A percentile compares a stretch with the other conserved stretches of the same genome.
Evolutionary conservation across 176 grass and related monocot species (phyloP).

Genomic region (Chrysopogon serrulatus): DNA sequence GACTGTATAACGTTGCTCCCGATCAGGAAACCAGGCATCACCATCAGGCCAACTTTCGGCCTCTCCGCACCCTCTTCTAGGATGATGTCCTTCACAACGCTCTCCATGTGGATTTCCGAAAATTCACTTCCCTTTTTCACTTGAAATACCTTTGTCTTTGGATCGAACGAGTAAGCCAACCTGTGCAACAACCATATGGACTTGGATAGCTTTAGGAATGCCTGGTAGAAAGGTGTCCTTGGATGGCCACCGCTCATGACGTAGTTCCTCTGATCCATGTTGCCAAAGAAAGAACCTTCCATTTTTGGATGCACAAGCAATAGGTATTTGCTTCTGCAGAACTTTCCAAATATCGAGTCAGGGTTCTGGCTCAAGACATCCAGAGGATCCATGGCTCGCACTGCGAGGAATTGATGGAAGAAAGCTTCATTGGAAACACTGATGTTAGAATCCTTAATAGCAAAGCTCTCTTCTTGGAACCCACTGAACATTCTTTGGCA

Average conservation of each 20-base stretch:
- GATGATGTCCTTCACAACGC: constrained; percentile 65
- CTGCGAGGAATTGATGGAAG: constrained; percentile 87
- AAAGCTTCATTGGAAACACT: constrained; percentile 57
- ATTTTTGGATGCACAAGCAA: constrained; percentile 81
- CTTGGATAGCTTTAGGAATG: constrained; percentile 83
- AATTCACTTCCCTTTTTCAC: constrained; percentile 65
- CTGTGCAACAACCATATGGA: constrained; percentile 89
- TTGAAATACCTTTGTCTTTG: constrained; percentile 71
- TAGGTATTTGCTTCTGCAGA: constrained; percentile 80
- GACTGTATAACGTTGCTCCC: constrained; percentile 61
- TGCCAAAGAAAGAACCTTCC: constrained; percentile 88
- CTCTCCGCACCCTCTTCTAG: constrained; percentile 43
- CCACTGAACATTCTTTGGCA: constrained; percentile 89
- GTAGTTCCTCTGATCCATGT: constrained; percentile 89
- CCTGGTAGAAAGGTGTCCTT: constrained; percentile 92
- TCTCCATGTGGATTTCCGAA: constrained; percentile 88
- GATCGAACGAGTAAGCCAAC: constrained; percentile 68
- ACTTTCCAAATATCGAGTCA: constrained; percentile 83
- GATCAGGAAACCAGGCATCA: constrained; percentile 93
- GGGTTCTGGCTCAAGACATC: constrained; percentile 94
- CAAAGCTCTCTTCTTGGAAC: constrained; percentile 93
- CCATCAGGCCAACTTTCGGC: constrained; percentile 80
- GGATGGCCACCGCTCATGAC: constrained; percentile 88
- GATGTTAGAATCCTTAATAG: constrained; percentile 41
- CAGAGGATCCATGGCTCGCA: constrained; percentile 87